A percentile compares a stretch with the other conserved stretches of the same genome.
These are phyloP conservation scores for Termitomyces sp. DNA, from an alignment of 768 basidiomycete genomes.

Conservation along the genomic window DNA sequence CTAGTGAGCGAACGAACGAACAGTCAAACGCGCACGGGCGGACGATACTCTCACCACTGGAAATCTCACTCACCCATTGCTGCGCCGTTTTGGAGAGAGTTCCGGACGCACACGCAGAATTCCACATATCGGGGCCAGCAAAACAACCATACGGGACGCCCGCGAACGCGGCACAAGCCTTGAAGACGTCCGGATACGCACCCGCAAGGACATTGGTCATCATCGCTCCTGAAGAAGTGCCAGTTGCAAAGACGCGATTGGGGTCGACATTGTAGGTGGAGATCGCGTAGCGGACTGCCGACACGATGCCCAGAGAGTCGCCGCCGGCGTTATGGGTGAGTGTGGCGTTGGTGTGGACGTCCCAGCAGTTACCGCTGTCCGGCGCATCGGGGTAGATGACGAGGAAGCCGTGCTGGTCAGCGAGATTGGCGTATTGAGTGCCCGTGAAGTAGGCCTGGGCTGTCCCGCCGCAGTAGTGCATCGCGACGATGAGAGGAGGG, in stretches of 20 bases:
- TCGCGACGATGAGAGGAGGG: conserved; percentile 46
- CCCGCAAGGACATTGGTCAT: conserved; percentile 54
- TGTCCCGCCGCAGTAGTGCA: conserved; percentile 49
- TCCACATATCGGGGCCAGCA: conserved; percentile 42
- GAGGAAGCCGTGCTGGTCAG: conserved; percentile 44
- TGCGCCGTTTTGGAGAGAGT: conserved; percentile 35
- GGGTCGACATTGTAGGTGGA: conserved; percentile 40
- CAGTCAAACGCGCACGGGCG: too few relatives aligned
- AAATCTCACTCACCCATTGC: conserved; percentile 48
- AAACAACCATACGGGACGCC: conserved; percentile 54
- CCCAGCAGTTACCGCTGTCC: conserved; percentile 43
- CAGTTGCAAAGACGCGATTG: conserved; percentile 42
- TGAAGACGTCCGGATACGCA: conserved; percentile 49
- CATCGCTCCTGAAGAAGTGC: conserved; percentile 51
- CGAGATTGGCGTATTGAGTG: conserved; percentile 44
- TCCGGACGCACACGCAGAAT: conserved; percentile 39
- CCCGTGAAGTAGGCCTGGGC: conserved; percentile 46
- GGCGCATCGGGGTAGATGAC: conserved; percentile 46
- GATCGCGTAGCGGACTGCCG: conserved; percentile 42
- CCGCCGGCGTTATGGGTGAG: conserved; percentile 53
- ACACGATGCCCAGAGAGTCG: conserved; percentile 47
- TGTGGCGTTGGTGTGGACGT: conserved; percentile 43
- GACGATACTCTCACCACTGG: too few relatives aligned
- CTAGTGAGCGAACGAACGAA: too few relatives aligned
- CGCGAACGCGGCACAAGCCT: conserved; percentile 42